Base-by-base conservation (phyloP, 2,329 filamentous ascomycete genomes). In the Aspergillus pseudoterreus region DNA sequence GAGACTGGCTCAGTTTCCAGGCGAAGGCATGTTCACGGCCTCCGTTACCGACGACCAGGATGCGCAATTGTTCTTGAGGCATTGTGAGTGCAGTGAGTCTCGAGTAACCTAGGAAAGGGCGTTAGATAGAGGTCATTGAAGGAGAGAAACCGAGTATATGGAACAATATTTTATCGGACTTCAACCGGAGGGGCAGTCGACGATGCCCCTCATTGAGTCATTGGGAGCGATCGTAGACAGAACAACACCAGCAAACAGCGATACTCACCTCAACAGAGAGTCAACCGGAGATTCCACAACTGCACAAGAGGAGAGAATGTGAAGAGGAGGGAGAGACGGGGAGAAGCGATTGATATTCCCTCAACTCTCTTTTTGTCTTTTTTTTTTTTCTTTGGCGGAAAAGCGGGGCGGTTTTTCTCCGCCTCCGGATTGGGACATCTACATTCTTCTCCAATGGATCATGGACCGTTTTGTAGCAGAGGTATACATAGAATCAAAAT, bases 21-120 rank as follows among this genome's bases (percentile, higher is more conserved):
- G 92, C 91, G 57, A 96, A 82, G 43, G 92, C 90, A 74, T 97
- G 91, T 75, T 99, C 94, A 64, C 94, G 86, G 63, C 92, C 94
- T 60, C 94, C 94, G 68, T 92, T 95, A 65, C 94, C 92, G 59
- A 97, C 85, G 57, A 97, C 84, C 57, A 97, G 85, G 61, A 96
- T 80, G 61, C 85, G 82, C 57, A 90, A 78, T 58, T 68, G 68
- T 66, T 76, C 74, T 59, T 71, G 68, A 50, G 70, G 64, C 71
- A 74, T 74, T 44, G 50, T 45, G 50, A 38, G 46, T 49, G 53
- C 44, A 50, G 51, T 38, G 49, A 38, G 55, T 62, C 60, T 56
- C 56, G 57, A 57, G 53, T 46, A 52, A 58, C 50, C 56, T 59
- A 46, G 24, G 38, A 12, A 38, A 9, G 2, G 35, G 14, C 35